A percentile compares a stretch with the other conserved stretches of the same genome.
These are phyloP conservation scores for Cercophora scortea DNA, from an alignment of 495 filamentous ascomycete species.

Conservation along the genomic window DNA sequence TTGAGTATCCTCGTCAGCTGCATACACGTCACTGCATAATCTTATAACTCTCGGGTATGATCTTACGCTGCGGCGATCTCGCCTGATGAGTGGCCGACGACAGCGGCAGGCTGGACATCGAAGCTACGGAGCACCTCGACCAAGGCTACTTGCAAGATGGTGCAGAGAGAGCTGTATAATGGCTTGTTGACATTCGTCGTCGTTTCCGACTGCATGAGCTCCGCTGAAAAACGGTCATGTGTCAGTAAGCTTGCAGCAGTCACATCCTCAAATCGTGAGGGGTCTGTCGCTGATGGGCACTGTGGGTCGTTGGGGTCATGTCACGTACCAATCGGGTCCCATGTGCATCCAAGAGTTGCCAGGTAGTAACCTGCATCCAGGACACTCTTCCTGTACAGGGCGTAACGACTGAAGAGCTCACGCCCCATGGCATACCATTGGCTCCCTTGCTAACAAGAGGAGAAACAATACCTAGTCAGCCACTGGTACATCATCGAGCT, in stretches of 20 bases:
- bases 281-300: too few relatives aligned
- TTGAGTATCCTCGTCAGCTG: background rate
- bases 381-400: background rate
- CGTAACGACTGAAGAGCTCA: slow-evolving; percentile 4
- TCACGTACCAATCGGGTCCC: slow-evolving; percentile 16
- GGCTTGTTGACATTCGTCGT: background rate
- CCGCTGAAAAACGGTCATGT: background rate
- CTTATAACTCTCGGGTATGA: background rate
- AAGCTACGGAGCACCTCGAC: slow-evolving; percentile 40
- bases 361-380: background rate
- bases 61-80: slow-evolving; percentile 40
- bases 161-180: slow-evolving; percentile 27
- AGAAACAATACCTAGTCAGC: background rate
- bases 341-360: slow-evolving; percentile 15
- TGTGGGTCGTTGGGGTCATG: background rate
- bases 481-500: background rate
- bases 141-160: slow-evolving; percentile 40
- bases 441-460: background rate
- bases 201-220: background rate
- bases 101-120: slow-evolving; percentile 35
- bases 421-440: slow-evolving; percentile 14
- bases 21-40: too few relatives aligned
- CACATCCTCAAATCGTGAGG: too few relatives aligned
- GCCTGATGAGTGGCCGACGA: slow-evolving; percentile 53
- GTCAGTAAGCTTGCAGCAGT: too few relatives aligned